Percentiles rank a stretch among this genome's conserved stretches.
phyloP scores from a whole-genome alignment of 306 rosid species.

The Ziziphus jujuba region DNA sequence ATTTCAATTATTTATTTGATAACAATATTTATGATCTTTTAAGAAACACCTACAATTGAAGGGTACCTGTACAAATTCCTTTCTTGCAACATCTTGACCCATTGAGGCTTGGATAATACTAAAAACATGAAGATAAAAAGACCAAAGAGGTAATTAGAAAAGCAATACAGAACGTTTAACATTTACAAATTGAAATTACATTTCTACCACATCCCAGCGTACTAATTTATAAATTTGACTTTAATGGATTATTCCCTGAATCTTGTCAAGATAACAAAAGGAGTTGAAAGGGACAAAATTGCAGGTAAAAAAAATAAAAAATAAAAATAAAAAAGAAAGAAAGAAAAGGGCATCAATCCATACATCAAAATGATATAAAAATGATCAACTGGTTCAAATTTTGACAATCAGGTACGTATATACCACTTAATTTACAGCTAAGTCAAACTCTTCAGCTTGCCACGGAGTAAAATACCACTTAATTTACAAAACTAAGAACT shows the following conservation, averaged over 20 bases:
- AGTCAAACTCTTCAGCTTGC: not conserved
- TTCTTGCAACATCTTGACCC: constrained; percentile 98
- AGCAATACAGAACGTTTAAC: constrained; percentile 1
- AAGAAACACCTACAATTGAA: not conserved
- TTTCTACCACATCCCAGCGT: not conserved
- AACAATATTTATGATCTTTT: constrained; percentile 6
- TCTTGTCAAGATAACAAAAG: not conserved
- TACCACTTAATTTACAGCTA: not conserved
- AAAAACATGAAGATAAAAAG: constrained; percentile 21
- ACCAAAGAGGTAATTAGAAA: constrained; percentile 29
- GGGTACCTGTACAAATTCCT: constrained; percentile 93
- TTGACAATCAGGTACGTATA: no score
- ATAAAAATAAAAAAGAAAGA: no score
- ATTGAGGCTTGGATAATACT: constrained; percentile 98
- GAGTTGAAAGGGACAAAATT: not conserved
- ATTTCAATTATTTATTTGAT: constrained; percentile 14
- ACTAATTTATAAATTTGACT: not conserved
- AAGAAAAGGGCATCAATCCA: not conserved
- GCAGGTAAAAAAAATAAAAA: not conserved
- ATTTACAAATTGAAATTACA: constrained; percentile 10
- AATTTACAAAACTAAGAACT: not conserved
- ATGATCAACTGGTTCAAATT: not conserved
- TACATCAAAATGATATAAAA: not conserved
- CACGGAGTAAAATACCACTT: not conserved
- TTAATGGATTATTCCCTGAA: not conserved